Evolutionary conservation across 305 asterid species (phyloP).

Genomic region (Fraxinus dipetala): DNA sequence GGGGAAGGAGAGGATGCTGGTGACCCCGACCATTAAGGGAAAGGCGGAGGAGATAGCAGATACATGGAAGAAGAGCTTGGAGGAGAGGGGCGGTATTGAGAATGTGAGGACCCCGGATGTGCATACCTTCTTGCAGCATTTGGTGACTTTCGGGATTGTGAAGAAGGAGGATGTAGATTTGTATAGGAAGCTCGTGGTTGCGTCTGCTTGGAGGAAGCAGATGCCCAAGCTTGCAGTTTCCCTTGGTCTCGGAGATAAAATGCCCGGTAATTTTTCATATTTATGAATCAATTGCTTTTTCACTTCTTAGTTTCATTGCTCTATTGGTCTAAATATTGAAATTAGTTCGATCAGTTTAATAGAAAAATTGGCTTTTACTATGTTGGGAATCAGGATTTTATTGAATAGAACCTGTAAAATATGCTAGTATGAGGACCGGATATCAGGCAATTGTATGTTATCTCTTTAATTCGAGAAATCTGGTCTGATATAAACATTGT

Average conservation of each 20-base stretch:
- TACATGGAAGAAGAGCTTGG: conserved; percentile 94
- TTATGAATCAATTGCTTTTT: not conserved
- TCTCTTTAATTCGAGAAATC: not conserved
- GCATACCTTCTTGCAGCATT: conserved; percentile 93
- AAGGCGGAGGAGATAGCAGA: conserved; percentile 88
- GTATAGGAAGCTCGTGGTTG: conserved; percentile 96
- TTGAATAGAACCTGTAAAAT: not conserved
- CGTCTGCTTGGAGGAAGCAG: conserved; percentile 98
- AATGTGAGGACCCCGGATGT: conserved; percentile 93
- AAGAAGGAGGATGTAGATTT: conserved; percentile 75
- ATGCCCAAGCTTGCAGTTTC: conserved; percentile 96
- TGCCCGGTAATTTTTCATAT: conserved; percentile 67
- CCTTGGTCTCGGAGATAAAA: conserved; percentile 79
- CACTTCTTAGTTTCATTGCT: not conserved
- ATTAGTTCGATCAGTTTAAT: too few species aligned
- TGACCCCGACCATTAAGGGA: conserved; percentile 78
- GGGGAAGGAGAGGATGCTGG: conserved; percentile 90
- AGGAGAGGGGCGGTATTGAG: conserved; percentile 96
- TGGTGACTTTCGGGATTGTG: conserved; percentile 92
- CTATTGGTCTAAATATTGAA: not conserved
- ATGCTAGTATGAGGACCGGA: not conserved
- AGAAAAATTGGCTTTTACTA: too few species aligned
- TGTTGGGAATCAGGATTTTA: not conserved
- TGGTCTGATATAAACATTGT: not conserved
- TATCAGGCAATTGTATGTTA: not conserved